A percentile compares a stretch with the other conserved stretches of the same genome.
These are phyloP conservation scores for Euclidium syriacum DNA, from an alignment of 345 rosid species.

Conservation along the genomic window DNA sequence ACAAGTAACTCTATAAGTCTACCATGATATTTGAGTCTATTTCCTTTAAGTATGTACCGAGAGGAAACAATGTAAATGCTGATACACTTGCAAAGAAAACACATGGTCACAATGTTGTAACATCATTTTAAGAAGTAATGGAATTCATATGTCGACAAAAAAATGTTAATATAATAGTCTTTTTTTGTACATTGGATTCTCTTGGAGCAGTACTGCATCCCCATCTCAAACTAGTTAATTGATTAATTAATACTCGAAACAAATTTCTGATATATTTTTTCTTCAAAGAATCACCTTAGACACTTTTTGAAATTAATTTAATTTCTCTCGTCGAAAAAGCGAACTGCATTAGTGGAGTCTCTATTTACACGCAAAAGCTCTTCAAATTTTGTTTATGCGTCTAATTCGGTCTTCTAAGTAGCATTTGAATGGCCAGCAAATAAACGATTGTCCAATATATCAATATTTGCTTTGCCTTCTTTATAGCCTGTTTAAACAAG, in stretches of 20 bases:
- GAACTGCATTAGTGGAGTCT: constrained; percentile 17
- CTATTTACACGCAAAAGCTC: constrained; percentile 37
- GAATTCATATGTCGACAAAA: no score
- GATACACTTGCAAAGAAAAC: no score
- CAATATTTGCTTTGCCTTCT: constrained; percentile 51
- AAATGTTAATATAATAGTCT: no score
- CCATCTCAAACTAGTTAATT: not conserved
- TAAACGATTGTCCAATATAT: constrained; percentile 55
- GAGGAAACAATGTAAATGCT: no score
- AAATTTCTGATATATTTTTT: not conserved
- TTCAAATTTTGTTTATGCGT: constrained; percentile 16
- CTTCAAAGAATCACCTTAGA: constrained; percentile 18
- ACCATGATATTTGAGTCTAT: no score
- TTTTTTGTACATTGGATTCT: constrained; percentile 15
- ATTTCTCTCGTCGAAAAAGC: constrained; percentile 18
- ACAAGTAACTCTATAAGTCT: no score
- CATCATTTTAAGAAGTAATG: no score
- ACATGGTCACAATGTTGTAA: no score
- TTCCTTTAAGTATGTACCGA: no score
- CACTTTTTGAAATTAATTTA: constrained; percentile 21
- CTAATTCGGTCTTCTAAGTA: constrained; percentile 57
- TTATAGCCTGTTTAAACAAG: constrained; percentile 54
- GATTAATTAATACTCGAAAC: not conserved
- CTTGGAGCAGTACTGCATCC: not conserved
- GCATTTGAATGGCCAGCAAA: constrained; percentile 59